A percentile compares a stretch with the other conserved stretches of the same genome.
Evolutionary conservation across 768 basidiomycete genomes (phyloP).

Genomic region (Lentinula detonsa): DNA sequence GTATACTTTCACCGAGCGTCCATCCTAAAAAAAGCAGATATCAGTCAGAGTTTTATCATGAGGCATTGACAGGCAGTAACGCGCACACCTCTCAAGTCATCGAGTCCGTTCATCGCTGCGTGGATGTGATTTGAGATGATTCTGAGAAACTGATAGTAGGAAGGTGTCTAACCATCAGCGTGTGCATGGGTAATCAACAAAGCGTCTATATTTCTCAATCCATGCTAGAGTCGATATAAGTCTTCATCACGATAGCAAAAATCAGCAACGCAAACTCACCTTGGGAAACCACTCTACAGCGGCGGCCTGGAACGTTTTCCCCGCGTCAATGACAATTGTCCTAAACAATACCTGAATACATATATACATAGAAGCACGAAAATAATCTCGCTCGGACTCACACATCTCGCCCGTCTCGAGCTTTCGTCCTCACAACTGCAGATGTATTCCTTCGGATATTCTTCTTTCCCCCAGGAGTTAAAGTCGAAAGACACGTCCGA

Average conservation of each 20-base stretch:
- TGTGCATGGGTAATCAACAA: constrained; percentile 86
- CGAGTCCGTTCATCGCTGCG: constrained; percentile 80
- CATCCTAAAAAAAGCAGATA: constrained; percentile 42
- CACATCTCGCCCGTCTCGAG: constrained; percentile 37
- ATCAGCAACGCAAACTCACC: not conserved
- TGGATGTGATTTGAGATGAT: not conserved
- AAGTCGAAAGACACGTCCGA: constrained; percentile 61
- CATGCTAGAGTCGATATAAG: constrained; percentile 47
- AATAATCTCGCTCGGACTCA: constrained; percentile 29
- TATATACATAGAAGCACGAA: not conserved
- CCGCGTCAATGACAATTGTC: constrained; percentile 78
- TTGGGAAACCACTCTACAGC: constrained; percentile 43
- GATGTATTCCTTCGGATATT: constrained; percentile 85
- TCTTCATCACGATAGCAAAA: constrained; percentile 21
- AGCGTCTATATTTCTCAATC: constrained; percentile 64
- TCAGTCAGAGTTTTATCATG: not conserved
- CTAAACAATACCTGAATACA: constrained; percentile 26
- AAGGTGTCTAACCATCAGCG: constrained; percentile 51
- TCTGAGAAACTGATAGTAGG: not conserved
- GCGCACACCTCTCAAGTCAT: constrained; percentile 70
- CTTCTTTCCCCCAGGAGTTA: constrained; percentile 67
- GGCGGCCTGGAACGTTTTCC: constrained; percentile 72
- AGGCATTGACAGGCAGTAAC: constrained; percentile 9
- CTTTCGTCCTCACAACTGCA: constrained; percentile 49
- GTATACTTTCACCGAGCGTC: constrained; percentile 63